phyloP scores from a whole-genome alignment of 2,329 filamentous ascomycete genomes.

The Aspergillus sp. region DNA sequence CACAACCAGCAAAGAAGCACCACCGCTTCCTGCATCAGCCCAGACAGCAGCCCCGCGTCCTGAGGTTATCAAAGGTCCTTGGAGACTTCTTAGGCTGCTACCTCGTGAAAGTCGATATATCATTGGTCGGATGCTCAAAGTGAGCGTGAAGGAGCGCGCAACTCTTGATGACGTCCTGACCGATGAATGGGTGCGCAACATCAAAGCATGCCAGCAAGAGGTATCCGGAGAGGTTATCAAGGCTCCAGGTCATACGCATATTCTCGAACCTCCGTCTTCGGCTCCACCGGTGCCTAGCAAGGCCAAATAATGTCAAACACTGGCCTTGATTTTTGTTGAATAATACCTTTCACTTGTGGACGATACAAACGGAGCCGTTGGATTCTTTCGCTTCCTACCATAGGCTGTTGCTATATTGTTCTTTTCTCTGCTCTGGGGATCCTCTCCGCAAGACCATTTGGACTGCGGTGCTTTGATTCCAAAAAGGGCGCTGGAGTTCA shows the following conservation, averaged over 20 bases:
- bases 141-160: conserved; percentile 79
- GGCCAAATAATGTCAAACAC: conserved; percentile 23
- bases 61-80: conserved; percentile 86
- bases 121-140: conserved; percentile 86
- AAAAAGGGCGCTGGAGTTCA: background rate
- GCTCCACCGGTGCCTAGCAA: conserved; percentile 35
- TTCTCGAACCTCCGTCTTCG: conserved; percentile 65
- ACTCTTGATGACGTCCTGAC: conserved; percentile 81
- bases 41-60: conserved; percentile 42
- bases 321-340: background rate
- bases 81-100: conserved; percentile 80
- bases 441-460: no score
- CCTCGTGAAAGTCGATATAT: conserved; percentile 88
- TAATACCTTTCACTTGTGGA: conserved; percentile 2
- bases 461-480: conserved; percentile 5
- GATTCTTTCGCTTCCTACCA: no score
- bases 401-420: no score
- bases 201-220: conserved; percentile 77
- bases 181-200: conserved; percentile 86
- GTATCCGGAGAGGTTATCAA: conserved; percentile 69
- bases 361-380: no score
- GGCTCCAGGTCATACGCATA: conserved; percentile 76
- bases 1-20: conserved; percentile 40
- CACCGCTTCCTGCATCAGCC: conserved; percentile 29
- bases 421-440: no score